Conservation (phyloP, 352 stramenopile species). For the Pythium scleroteichum region DNA sequence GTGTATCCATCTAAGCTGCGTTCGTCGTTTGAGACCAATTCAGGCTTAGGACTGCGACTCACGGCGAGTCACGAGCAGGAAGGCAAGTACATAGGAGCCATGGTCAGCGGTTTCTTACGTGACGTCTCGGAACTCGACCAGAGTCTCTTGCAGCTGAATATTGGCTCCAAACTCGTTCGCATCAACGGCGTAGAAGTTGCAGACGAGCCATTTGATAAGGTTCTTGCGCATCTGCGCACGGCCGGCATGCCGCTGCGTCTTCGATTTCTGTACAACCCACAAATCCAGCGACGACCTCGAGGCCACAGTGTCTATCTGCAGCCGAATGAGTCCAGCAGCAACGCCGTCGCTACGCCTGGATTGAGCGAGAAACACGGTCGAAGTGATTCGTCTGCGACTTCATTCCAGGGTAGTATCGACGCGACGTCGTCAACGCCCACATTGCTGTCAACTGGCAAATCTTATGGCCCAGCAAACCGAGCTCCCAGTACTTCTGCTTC, state of each 20-base stretch:
- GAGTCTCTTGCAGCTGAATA: constrained; percentile 51
- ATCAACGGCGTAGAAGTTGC: constrained; percentile 73
- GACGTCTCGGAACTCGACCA: constrained; percentile 58
- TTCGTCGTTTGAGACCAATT: constrained; percentile 53
- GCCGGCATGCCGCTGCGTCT: constrained; percentile 58
- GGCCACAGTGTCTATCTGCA: constrained; percentile 27
- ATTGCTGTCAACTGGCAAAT: constrained; percentile 5
- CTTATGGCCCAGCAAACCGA: constrained; percentile 3
- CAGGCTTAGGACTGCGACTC: constrained; percentile 60
- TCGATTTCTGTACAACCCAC: constrained; percentile 64
- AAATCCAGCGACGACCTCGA: constrained; percentile 38
- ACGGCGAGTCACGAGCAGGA: constrained; percentile 64
- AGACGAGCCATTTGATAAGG: constrained; percentile 61
- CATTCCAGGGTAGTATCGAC: constrained; percentile 20
- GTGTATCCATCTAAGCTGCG: constrained; percentile 71
- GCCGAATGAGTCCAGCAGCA: not conserved
- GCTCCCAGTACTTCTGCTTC: constrained; percentile 20
- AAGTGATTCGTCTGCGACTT: constrained; percentile 14
- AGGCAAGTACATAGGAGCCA: constrained; percentile 62
- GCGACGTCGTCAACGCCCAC: constrained; percentile 9
- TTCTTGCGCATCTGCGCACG: constrained; percentile 53
- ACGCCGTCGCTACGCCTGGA: not conserved
- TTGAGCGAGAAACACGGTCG: constrained; percentile 27
- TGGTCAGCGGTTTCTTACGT: constrained; percentile 66
- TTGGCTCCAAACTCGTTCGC: constrained; percentile 64